Evolutionary conservation across 2,329 filamentous ascomycete genomes (phyloP).

Genomic region (Lachnellula occidentalis): DNA sequence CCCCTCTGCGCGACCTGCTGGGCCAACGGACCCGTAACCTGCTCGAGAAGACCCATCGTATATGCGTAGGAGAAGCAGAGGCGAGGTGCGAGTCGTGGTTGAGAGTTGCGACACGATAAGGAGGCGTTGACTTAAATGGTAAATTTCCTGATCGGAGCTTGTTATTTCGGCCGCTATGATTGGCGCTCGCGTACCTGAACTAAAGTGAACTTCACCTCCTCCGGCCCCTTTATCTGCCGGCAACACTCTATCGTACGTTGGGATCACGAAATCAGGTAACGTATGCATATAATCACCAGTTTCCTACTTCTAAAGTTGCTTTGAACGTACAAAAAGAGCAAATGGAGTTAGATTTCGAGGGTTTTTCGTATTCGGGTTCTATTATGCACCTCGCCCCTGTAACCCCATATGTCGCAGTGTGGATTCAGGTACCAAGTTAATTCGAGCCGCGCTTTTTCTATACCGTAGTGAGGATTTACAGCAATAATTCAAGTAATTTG

Average conservation of each 20-base stretch:
- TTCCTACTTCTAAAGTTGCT: no score
- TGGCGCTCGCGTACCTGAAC: conserved; percentile 8
- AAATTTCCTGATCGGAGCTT: neutral
- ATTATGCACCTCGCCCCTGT: neutral
- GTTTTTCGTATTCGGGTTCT: conserved; percentile 4
- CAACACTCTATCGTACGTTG: neutral
- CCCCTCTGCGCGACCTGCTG: conserved; percentile 28
- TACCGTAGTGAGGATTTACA: no score
- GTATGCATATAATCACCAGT: no score
- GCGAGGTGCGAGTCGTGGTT: neutral
- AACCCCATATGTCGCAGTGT: no score
- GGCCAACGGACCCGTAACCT: conserved; percentile 23
- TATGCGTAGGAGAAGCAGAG: neutral
- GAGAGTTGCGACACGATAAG: neutral
- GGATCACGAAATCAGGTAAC: neutral
- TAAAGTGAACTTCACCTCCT: neutral
- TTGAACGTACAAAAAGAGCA: no score
- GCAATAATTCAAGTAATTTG: no score
- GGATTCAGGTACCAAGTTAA: no score
- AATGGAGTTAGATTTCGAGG: no score
- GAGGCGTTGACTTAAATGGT: neutral
- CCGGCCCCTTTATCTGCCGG: neutral
- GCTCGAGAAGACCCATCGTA: conserved; percentile 29
- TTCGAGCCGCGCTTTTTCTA: no score
- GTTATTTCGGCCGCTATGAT: conserved; percentile 4